Conservation (phyloP, 306 rosid species). For the Chamaecrista fasciculata region DNA sequence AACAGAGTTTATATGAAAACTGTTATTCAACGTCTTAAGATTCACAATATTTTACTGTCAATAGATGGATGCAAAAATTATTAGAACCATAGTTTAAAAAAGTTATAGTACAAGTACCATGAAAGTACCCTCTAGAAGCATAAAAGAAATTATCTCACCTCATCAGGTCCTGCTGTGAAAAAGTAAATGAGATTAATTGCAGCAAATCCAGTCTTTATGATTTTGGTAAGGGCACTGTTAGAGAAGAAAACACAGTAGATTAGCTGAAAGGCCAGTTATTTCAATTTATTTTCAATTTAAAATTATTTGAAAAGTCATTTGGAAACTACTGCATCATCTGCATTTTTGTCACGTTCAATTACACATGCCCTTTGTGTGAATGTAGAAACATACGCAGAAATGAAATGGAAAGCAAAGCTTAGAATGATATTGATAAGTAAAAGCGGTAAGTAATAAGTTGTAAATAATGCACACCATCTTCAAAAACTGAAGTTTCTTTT, state of each 20-base stretch:
- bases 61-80: neutral
- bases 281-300: neutral
- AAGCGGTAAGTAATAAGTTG: neutral
- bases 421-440: neutral
- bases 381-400: neutral
- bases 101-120: neutral
- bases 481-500: slow-evolving; percentile 2
- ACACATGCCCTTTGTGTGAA: neutral
- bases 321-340: no score
- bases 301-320: no score
- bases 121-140: neutral
- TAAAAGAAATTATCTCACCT: slow-evolving; percentile 50
- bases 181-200: slow-evolving; percentile 99
- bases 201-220: slow-evolving; percentile 93
- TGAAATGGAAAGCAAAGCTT: neutral
- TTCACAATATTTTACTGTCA: neutral
- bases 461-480: neutral
- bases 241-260: slow-evolving; percentile 32
- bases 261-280: slow-evolving; percentile 2
- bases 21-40: neutral
- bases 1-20: neutral
- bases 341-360: neutral
- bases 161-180: slow-evolving; percentile 99
- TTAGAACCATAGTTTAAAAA: neutral
- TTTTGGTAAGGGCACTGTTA: slow-evolving; percentile 86